These are phyloP conservation scores for Euphorbia schlechtendalii DNA, from an alignment of 441 rosid genomes.

Conservation along the genomic window DNA sequence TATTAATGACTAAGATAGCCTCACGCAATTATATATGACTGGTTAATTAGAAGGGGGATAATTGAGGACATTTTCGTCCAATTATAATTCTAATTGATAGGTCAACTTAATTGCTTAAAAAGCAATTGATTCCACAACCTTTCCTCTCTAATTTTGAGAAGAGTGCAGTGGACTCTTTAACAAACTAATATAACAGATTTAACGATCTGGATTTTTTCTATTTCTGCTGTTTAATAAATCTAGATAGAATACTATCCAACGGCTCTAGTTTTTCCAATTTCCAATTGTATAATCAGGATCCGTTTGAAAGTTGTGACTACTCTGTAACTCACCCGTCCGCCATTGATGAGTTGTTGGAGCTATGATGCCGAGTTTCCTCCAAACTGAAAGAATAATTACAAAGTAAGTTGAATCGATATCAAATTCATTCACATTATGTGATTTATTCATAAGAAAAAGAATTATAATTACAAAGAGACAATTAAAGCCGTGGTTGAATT, in stretches of 20 bases:
- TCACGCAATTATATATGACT: background rate
- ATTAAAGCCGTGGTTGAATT: background rate
- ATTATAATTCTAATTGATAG: background rate
- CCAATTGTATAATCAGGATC: conserved; percentile 8
- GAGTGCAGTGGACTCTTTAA: background rate
- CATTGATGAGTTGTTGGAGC: conserved; percentile 34
- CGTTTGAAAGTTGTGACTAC: background rate
- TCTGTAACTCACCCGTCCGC: conserved; percentile 32
- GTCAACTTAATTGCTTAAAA: conserved; percentile 3
- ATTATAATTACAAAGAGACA: background rate
- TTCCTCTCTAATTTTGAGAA: background rate
- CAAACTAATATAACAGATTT: background rate
- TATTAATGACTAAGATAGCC: conserved; percentile 11
- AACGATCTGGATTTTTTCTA: conserved; percentile 1
- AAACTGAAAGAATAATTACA: conserved; percentile 16
- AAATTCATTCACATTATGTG: background rate
- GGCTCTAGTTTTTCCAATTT: too few species aligned
- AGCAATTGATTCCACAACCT: background rate
- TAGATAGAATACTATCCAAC: background rate
- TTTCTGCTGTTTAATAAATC: background rate
- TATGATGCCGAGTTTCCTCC: conserved; percentile 21
- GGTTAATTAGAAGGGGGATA: background rate
- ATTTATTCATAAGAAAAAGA: background rate
- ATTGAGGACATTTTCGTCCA: conserved; percentile 9
- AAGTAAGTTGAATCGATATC: conserved; percentile 8